Conservation (phyloP, 768 basidiomycete species). For the Trametes cingulata region DNA sequence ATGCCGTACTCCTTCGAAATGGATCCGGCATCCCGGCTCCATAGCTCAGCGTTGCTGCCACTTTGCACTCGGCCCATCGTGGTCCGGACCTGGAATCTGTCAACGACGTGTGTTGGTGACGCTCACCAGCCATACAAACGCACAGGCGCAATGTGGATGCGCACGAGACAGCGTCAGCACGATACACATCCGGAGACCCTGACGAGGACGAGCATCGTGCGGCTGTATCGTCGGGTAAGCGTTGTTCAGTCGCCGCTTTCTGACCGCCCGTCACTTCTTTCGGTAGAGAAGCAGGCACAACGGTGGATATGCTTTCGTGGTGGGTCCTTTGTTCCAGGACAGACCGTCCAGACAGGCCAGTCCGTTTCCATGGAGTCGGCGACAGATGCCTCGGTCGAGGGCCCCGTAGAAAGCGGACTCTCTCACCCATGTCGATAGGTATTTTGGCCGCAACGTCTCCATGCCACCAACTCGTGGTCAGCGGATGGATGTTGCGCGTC, state of each 20-base stretch:
- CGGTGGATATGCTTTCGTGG: neutral
- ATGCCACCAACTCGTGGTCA: slow-evolving; percentile 19
- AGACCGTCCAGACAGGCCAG: neutral
- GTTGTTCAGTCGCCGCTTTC: neutral
- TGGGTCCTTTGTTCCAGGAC: neutral
- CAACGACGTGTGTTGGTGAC: slow-evolving; percentile 1
- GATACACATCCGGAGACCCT: neutral
- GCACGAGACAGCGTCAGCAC: neutral
- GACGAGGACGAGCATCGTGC: neutral
- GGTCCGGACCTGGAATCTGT: slow-evolving; percentile 8
- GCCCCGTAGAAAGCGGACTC: slow-evolving; percentile 7
- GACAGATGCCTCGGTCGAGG: neutral
- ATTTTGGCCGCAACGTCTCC: slow-evolving; percentile 11
- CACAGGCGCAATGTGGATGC: neutral
- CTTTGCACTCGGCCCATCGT: neutral
- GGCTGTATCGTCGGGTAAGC: neutral
- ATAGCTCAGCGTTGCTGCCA: neutral
- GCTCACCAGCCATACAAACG: neutral
- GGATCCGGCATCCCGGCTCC: neutral
- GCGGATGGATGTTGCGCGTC: neutral
- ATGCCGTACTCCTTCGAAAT: neutral
- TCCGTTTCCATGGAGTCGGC: slow-evolving; percentile 1
- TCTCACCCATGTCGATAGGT: slow-evolving; percentile 18
- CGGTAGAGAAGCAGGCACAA: neutral
- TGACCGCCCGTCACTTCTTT: neutral